A percentile compares a stretch with the other conserved stretches of the same genome.
Conservation (phyloP, 257 asterid genomes). For the Fraxinus pennsylvanica region DNA sequence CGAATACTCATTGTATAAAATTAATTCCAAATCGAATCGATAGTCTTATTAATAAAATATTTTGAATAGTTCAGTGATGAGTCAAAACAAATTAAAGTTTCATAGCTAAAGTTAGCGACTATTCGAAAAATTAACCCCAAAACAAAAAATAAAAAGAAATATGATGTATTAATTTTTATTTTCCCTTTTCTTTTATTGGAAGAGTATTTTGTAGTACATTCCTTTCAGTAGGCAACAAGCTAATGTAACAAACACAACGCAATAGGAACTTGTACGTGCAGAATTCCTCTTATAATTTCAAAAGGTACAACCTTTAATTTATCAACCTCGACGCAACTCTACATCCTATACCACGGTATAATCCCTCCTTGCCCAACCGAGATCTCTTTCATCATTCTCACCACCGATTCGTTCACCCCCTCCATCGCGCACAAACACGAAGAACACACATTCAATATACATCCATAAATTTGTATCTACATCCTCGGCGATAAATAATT, state of each 20-base stretch:
- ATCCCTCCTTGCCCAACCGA: constrained; percentile 3
- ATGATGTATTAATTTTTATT: background rate
- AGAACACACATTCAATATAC: background rate
- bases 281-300: background rate
- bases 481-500: background rate
- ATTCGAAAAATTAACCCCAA: too few species aligned
- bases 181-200: background rate
- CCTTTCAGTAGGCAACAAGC: background rate
- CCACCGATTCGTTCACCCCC: constrained; percentile 18
- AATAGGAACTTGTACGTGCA: constrained; percentile 19
- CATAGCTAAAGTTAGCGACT: too few species aligned
- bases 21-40: too few species aligned
- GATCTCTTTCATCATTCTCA: background rate
- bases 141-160: background rate
- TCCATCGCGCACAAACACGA: constrained; percentile 11
- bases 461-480: background rate
- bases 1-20: too few species aligned
- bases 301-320: constrained; percentile 18
- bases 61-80: too few species aligned
- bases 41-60: too few species aligned
- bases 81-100: too few species aligned
- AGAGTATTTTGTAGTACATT: background rate
- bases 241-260: background rate
- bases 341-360: constrained; percentile 18
- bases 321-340: background rate